Base-by-base conservation (phyloP, 139 green algal genomes). In the Chlamydomonas schloesseri region DNA sequence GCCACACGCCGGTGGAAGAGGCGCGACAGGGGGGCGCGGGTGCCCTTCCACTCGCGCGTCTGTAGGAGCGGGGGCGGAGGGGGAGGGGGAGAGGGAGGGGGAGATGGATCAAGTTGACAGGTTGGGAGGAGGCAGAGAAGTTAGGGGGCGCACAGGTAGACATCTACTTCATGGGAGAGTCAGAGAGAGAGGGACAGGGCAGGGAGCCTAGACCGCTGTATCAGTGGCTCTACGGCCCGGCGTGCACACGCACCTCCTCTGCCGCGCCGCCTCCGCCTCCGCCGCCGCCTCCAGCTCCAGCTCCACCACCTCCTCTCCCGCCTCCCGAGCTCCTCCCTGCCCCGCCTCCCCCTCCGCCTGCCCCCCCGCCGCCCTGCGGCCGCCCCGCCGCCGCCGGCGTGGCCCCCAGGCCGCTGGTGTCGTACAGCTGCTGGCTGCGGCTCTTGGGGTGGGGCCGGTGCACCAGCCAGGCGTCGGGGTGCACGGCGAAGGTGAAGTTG, bases 361-460 rank as follows among this genome's bases (percentile, higher is more conserved):
- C 34, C 11, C 33, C 34, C 28, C 23, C 53, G 24, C 34, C 57
- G 3, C 23, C 34, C 23, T 28, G 3, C 60, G 3, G 26, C 37
- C 26, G 23, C 62, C 42, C 42, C 42, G 42, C 42, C 42, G 42
- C 42, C 42, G 42, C 42, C 42, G 42, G 55, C 55, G 55, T 60
- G 18, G 20, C 55, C 9, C 55, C 55, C 55, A 23, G 20, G 11
- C 10, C 34, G 21, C 33, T 26, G 24, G 18, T 21, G 53, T 81
- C 62, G 87, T 91, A 91, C 34, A 91, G 50, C 29, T 34, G 31
- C 74, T 89, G 88, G 11, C 82, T 84, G 24, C 33, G 18, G 8
- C 85, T 89, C 65, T 69, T 72, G 2, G 69, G 29, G 62, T 93
- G 89, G 33, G 87, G 89, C 0, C 87, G 89, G 86, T 93, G 89